Evolutionary conservation across 345 rosid species (phyloP).

Genomic region (Zanthoxylum bungeanum): DNA sequence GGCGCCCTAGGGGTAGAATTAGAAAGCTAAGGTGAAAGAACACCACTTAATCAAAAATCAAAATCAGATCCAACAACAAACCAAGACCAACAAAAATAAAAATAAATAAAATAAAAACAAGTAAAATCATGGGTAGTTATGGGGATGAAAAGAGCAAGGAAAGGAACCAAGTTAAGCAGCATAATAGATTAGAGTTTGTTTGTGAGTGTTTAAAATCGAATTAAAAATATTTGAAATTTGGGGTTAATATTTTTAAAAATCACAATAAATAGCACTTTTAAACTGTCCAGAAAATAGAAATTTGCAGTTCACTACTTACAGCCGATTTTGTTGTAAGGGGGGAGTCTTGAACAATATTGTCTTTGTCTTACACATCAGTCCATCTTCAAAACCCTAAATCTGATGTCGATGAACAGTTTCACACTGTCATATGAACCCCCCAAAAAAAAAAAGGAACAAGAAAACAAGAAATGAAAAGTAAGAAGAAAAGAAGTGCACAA

Average conservation of each 20-base stretch:
- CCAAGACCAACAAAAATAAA: not conserved
- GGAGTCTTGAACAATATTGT: not conserved
- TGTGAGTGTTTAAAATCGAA: too few relatives aligned
- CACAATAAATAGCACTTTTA: too few relatives aligned
- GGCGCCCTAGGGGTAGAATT: too few relatives aligned
- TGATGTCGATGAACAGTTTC: constrained; percentile 11
- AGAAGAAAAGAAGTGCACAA: constrained; percentile 8
- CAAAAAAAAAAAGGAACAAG: not conserved
- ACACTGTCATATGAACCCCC: not conserved
- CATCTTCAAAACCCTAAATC: constrained; percentile 11
- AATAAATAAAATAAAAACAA: too few relatives aligned
- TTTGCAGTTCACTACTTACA: not conserved
- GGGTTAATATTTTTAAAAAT: too few relatives aligned
- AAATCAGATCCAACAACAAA: constrained; percentile 8
- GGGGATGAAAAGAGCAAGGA: not conserved
- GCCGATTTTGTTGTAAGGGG: not conserved
- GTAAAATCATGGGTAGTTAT: too few relatives aligned
- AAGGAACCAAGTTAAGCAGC: not conserved
- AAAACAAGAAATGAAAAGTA: not conserved
- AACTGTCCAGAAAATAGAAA: not conserved
- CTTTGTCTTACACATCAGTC: not conserved
- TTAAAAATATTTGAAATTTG: too few relatives aligned
- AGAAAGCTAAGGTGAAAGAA: not conserved
- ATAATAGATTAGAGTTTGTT: too few relatives aligned
- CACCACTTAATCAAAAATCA: not conserved